Conservation (phyloP, 1,284 basidiomycete genomes). For the Ceratobasidium sp. region DNA sequence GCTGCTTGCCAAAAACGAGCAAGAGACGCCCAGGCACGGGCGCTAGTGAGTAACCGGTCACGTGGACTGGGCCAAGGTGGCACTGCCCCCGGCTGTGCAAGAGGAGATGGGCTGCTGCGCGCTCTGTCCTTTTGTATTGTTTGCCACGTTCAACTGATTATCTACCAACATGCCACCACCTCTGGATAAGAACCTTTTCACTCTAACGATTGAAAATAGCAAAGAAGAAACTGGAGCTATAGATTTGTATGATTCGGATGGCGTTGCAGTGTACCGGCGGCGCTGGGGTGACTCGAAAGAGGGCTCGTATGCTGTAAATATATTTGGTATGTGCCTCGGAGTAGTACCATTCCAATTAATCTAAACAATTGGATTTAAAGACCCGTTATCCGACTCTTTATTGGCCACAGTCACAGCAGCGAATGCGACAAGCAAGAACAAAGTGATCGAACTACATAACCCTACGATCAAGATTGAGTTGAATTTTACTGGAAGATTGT, state of each 20-base stretch:
- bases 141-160: not conserved
- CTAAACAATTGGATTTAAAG: slow-evolving; percentile 50
- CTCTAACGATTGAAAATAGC: slow-evolving; percentile 66
- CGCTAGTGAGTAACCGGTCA: no score
- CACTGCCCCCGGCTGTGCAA: not conserved
- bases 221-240: slow-evolving; percentile 64
- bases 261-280: slow-evolving; percentile 65
- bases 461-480: slow-evolving; percentile 73
- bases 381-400: slow-evolving; percentile 70
- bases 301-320: slow-evolving; percentile 50
- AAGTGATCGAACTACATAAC: slow-evolving; percentile 76
- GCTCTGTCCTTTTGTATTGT: not conserved
- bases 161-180: slow-evolving; percentile 44
- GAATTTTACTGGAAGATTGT: slow-evolving; percentile 72
- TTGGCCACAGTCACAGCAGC: slow-evolving; percentile 70
- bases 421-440: slow-evolving; percentile 69
- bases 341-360: not conserved
- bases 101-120: no score
- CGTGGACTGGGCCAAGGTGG: not conserved
- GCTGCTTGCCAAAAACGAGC: no score
- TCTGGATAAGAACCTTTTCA: slow-evolving; percentile 81
- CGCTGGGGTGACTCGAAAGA: slow-evolving; percentile 24
- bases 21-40: not conserved
- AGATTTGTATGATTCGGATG: slow-evolving; percentile 71
- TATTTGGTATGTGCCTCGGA: slow-evolving; percentile 61